Evolutionary conservation across 345 rosid species (phyloP).

Genomic region (Linum lewisii): DNA sequence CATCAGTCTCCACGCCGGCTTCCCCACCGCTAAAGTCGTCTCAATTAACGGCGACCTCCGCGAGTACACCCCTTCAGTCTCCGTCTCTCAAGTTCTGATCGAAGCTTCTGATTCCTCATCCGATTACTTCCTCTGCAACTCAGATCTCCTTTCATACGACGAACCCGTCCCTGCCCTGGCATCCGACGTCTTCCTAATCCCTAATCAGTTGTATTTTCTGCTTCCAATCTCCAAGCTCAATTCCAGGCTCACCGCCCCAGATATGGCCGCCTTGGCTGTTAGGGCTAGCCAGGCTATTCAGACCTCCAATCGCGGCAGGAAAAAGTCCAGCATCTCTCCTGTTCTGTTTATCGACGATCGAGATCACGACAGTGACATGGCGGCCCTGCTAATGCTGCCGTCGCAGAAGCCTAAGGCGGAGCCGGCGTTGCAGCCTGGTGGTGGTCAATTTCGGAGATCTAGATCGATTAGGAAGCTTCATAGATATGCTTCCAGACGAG

Average conservation of each 20-base stretch:
- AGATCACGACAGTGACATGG: neutral
- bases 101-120: too few relatives aligned
- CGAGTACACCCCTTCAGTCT: constrained; percentile 43
- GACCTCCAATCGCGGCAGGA: constrained; percentile 25
- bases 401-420: constrained; percentile 3
- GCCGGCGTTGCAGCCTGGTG: constrained; percentile 8
- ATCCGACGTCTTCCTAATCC: constrained; percentile 24
- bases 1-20: constrained; percentile 6
- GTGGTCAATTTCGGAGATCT: constrained; percentile 33
- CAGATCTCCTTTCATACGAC: constrained; percentile 54
- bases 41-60: constrained; percentile 55
- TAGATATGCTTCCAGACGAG: constrained; percentile 50
- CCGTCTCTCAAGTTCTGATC: constrained; percentile 40
- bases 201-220: constrained; percentile 58
- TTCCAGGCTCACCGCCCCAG: constrained; percentile 49
- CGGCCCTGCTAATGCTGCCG: neutral
- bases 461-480: constrained; percentile 46
- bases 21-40: constrained; percentile 45
- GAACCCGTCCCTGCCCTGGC: constrained; percentile 46
- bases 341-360: constrained; percentile 14
- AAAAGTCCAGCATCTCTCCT: constrained; percentile 52
- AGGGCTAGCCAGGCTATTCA: constrained; percentile 75
- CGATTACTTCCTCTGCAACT: constrained; percentile 49
- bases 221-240: constrained; percentile 63
- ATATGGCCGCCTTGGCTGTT: constrained; percentile 92